Conservation (phyloP, 1,284 basidiomycete species). For the Uromyces viciae-fabae region DNA sequence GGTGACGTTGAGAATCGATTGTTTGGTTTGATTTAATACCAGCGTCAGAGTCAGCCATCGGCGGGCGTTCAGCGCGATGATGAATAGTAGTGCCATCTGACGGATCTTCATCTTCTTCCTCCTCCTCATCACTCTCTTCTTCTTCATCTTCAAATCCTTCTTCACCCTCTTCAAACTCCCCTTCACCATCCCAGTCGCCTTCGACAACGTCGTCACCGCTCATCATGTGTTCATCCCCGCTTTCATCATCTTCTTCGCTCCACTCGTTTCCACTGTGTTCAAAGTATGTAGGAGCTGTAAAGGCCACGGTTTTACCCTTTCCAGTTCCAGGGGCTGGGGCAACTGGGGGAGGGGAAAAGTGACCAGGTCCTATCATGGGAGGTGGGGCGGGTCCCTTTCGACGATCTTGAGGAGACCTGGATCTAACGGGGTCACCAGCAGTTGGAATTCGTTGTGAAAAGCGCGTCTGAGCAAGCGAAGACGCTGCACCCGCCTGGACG, state of each 20-base stretch:
- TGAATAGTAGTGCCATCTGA: not conserved
- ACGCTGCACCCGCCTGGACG: slow-evolving; percentile 51
- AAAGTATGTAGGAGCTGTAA: slow-evolving; percentile 59
- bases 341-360: slow-evolving; percentile 50
- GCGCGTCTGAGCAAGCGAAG: slow-evolving; percentile 50
- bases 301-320: slow-evolving; percentile 54
- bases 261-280: slow-evolving; percentile 62
- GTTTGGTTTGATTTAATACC: slow-evolving; percentile 55
- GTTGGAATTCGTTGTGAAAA: slow-evolving; percentile 50
- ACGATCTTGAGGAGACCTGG: slow-evolving; percentile 40
- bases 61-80: slow-evolving; percentile 58
- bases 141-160: slow-evolving; percentile 47
- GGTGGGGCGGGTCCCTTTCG: slow-evolving; percentile 49
- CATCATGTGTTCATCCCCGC: slow-evolving; percentile 46
- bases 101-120: slow-evolving; percentile 46
- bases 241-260: slow-evolving; percentile 59
- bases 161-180: slow-evolving; percentile 49
- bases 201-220: slow-evolving; percentile 65
- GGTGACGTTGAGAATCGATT: slow-evolving; percentile 47
- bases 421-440: slow-evolving; percentile 46
- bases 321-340: slow-evolving; percentile 46
- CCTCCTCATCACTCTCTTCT: slow-evolving; percentile 47
- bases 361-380: slow-evolving; percentile 49
- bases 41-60: slow-evolving; percentile 60
- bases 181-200: slow-evolving; percentile 63